phyloP scores from a whole-genome alignment of 83 land plant species.

The Larix sibirica region DNA sequence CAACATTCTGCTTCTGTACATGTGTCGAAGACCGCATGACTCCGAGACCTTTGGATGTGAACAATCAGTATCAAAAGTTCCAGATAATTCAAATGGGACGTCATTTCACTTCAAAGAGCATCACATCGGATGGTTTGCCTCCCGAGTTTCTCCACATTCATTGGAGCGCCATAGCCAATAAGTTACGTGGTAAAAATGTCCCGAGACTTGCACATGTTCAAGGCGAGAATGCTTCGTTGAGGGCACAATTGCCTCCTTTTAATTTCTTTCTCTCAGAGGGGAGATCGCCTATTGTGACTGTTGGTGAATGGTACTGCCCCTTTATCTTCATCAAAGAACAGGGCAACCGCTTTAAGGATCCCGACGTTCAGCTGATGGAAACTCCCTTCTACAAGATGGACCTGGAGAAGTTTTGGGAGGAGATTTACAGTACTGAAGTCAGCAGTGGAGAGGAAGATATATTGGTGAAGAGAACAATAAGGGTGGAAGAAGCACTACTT shows the following conservation, averaged over 20 bases:
- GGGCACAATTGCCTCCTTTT: conserved; percentile 18
- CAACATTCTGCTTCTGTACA: conserved; percentile 27
- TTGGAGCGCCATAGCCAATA: neutral
- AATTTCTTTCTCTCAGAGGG: conserved; percentile 7
- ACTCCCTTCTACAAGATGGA: conserved; percentile 30
- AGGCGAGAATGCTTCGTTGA: conserved; percentile 20
- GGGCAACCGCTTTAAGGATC: neutral
- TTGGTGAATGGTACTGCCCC: conserved; percentile 50
- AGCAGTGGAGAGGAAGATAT: neutral
- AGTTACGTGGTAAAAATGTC: conserved; percentile 4
- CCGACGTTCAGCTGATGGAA: conserved; percentile 17
- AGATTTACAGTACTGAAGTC: neutral
- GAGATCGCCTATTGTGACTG: conserved; percentile 6
- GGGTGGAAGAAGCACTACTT: neutral
- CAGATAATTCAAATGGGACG: conserved; percentile 5
- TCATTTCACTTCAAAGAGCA: conserved; percentile 26
- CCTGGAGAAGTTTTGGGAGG: conserved; percentile 39
- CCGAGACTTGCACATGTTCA: conserved; percentile 9
- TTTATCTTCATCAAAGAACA: conserved; percentile 32
- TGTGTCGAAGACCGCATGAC: conserved; percentile 10
- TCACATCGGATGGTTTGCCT: conserved; percentile 37
- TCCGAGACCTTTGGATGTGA: conserved; percentile 24
- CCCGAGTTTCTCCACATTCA: conserved; percentile 27
- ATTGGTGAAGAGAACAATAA: neutral
- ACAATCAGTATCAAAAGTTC: conserved; percentile 31